Base-by-base conservation (phyloP, 176 grass and related monocot genomes). In the Melocanna baccifera region DNA sequence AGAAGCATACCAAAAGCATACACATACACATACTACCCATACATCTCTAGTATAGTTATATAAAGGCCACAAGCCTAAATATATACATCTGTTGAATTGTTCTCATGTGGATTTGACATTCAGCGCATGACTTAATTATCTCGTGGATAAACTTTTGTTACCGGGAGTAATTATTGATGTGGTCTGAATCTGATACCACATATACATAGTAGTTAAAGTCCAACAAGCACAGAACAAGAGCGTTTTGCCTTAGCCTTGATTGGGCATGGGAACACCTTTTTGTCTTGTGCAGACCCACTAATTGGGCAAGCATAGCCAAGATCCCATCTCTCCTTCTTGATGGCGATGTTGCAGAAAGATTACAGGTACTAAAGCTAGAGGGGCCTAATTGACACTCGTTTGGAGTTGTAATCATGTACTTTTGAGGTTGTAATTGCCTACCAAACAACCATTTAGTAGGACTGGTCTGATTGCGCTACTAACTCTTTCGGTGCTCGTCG, bases 281-380 rank as follows among this genome's bases (percentile, higher is more conserved):
- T 86, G 88, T 90, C 83, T 64, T 76, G 63, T 64, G 20, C 52
- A 77, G 43, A 23, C 56, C 77, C 72, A 82, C 63, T 57, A 37
- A 39, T 12, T 50, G 5, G 77, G 37, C 10, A 7, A 46, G 47
- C 53, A 28, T 59, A 55, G 72, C 83, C 83, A 76, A 86, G 88
- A 90, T 90, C 86, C 88, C 55, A 15, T 66, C 84, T 62, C 64
- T 13, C 63, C 88, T 69, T 19, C 7, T 55, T 36, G 88, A 90
- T n/a, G 43, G 83, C 9, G 63, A 81, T 69, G 65, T 51, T 26
- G 64, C 12, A 10, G 12, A 80, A 53, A 61, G 51, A 46, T 58
- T 41, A 25, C 46, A 26, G 48, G 48, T 26, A 68, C 34, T 57
- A 41, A 57, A 81, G 79, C 79, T 41, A 53, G 32, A 69, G 32